Conservation (phyloP, 352 stramenopile genomes). For the Pythium rishiriense region DNA sequence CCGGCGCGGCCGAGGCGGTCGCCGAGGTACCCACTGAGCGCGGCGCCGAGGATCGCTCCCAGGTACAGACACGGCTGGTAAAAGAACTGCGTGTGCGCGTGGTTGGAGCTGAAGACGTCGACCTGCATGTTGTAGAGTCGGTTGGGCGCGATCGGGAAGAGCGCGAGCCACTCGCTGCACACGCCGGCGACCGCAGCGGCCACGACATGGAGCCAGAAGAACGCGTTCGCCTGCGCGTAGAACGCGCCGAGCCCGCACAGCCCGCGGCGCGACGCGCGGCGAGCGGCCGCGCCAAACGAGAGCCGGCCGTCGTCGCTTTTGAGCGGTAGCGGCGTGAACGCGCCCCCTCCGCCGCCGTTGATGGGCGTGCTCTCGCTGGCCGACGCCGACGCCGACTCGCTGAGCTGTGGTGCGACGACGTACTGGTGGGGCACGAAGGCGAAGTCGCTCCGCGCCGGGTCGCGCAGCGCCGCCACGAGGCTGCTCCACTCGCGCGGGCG, state of each 20-base stretch:
- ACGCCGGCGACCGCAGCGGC: conserved; percentile 48
- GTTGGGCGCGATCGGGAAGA: conserved; percentile 71
- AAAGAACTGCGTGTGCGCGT: conserved; percentile 73
- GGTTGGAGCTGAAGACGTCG: conserved; percentile 73
- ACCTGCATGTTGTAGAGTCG: conserved; percentile 86
- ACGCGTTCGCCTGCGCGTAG: conserved; percentile 37
- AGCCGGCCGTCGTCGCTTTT: background rate
- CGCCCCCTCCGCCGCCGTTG: conserved; percentile 21
- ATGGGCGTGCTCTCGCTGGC: conserved; percentile 70
- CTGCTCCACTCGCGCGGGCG: conserved; percentile 48
- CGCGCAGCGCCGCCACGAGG: conserved; percentile 60
- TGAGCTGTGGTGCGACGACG: conserved; percentile 47
- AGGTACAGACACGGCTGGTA: conserved; percentile 65
- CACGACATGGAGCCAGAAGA: conserved; percentile 61
- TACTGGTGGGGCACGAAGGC: conserved; percentile 84
- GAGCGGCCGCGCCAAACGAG: background rate
- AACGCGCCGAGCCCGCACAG: conserved; percentile 15
- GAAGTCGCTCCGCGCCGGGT: conserved; percentile 75
- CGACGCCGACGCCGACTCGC: conserved; percentile 30
- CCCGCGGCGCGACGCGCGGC: background rate
- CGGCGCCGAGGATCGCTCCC: conserved; percentile 60
- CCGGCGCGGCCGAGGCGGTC: conserved; percentile 66
- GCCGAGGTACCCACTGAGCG: conserved; percentile 53
- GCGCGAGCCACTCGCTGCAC: conserved; percentile 51
- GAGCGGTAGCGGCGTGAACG: conserved; percentile 11